Evolutionary conservation across 768 basidiomycete genomes (phyloP).

Genomic region (Rhizopogon vinicolor): DNA sequence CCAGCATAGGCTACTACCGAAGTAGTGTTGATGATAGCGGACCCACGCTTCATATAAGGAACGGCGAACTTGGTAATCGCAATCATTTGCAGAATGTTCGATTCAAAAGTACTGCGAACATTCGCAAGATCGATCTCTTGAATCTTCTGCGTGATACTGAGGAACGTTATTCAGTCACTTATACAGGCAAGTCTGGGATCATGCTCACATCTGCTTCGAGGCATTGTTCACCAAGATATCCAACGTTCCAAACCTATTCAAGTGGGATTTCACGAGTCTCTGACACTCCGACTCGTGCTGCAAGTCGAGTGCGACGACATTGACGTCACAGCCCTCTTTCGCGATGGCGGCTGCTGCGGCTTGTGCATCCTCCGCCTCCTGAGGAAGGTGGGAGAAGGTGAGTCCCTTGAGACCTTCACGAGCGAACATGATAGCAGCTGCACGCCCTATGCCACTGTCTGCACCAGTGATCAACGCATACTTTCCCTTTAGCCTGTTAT

Average conservation of each 20-base stretch:
- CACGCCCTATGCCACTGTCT: conserved; percentile 48
- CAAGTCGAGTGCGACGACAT: conserved; percentile 38
- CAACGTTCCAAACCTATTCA: conserved; percentile 38
- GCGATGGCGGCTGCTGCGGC: conserved; percentile 41
- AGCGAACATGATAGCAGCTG: conserved; percentile 46
- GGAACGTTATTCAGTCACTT: conserved; percentile 1
- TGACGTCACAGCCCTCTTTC: conserved; percentile 34
- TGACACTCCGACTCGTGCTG: conserved; percentile 37
- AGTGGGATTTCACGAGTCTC: conserved; percentile 42
- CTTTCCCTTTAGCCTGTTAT: conserved; percentile 2
- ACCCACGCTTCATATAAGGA: conserved; percentile 55
- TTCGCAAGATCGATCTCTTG: conserved; percentile 47
- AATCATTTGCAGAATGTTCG: conserved; percentile 59
- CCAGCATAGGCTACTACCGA: conserved; percentile 46
- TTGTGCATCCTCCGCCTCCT: conserved; percentile 53
- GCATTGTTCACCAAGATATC: conserved; percentile 63
- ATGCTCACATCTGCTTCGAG: conserved; percentile 34
- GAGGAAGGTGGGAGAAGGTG: conserved; percentile 48
- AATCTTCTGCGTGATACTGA: conserved; percentile 38
- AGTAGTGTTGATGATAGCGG: conserved; percentile 58
- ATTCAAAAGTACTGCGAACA: conserved; percentile 50
- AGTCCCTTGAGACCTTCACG: conserved; percentile 48
- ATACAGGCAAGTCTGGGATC: not conserved
- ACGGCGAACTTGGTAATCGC: conserved; percentile 50
- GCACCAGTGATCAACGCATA: conserved; percentile 26